phyloP scores from a whole-genome alignment of 352 stramenopile genomes.

The Pythium angustatum region DNA sequence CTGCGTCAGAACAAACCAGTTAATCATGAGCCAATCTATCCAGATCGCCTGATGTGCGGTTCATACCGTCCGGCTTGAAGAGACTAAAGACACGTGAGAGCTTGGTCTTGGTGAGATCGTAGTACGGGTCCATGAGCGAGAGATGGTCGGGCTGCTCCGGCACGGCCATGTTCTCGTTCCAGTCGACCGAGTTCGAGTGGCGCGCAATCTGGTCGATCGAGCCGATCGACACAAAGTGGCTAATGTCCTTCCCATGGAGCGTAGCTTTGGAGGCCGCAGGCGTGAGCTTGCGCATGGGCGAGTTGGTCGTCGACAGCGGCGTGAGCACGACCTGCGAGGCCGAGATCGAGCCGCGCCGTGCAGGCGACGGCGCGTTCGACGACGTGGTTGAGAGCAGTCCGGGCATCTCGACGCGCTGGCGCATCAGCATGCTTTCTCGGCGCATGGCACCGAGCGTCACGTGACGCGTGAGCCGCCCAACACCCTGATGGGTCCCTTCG shows the following conservation, averaged over 20 bases:
- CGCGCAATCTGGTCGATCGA: constrained; percentile 46
- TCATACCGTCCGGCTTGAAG: constrained; percentile 59
- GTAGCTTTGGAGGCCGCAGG: constrained; percentile 28
- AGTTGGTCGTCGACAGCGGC: constrained; percentile 7
- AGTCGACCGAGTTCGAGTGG: constrained; percentile 50
- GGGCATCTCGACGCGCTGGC: constrained; percentile 16
- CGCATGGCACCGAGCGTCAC: constrained; percentile 6
- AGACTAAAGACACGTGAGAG: constrained; percentile 68
- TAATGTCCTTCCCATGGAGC: constrained; percentile 66
- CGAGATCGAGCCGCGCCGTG: constrained; percentile 7
- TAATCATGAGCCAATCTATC: neutral
- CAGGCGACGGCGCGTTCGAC: neutral
- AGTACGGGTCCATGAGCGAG: constrained; percentile 83
- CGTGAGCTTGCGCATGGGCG: constrained; percentile 6
- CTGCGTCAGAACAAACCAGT: neutral
- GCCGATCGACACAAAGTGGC: constrained; percentile 59
- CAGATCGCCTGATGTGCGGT: too few relatives aligned
- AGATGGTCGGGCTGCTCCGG: constrained; percentile 51
- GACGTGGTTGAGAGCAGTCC: constrained; percentile 11
- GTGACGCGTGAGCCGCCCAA: constrained; percentile 1
- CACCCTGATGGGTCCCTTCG: constrained; percentile 20
- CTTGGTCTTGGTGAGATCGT: constrained; percentile 78
- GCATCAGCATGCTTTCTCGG: constrained; percentile 17
- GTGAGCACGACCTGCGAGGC: constrained; percentile 20
- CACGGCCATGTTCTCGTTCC: constrained; percentile 55